Evolutionary conservation across 1,139 yeast species (phyloP).

Genomic region (Keqinozyma sinolaborantium): DNA sequence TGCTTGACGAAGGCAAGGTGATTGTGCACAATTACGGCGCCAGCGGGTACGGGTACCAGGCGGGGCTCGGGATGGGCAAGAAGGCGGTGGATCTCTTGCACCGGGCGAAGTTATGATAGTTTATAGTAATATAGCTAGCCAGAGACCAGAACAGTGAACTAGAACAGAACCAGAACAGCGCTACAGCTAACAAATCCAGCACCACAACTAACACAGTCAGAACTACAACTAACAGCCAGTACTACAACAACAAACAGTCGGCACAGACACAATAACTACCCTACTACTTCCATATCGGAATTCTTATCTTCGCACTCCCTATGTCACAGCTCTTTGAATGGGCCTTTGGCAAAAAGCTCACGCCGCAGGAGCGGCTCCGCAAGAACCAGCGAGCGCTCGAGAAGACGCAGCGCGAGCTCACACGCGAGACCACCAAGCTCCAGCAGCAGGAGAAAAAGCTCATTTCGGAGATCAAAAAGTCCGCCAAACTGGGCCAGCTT

Average conservation of each 20-base stretch:
- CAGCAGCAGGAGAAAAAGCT: slow-evolving; percentile 91
- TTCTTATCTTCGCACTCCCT: slow-evolving; percentile 1
- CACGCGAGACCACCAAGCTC: slow-evolving; percentile 79
- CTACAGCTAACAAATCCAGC: no score
- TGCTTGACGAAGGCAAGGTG: slow-evolving; percentile 6
- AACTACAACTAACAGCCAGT: no score
- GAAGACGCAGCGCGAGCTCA: slow-evolving; percentile 88
- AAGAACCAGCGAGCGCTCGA: slow-evolving; percentile 95
- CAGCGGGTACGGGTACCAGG: slow-evolving; percentile 73
- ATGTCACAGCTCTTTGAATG: slow-evolving; percentile 73
- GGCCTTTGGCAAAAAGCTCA: slow-evolving; percentile 91
- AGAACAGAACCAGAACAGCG: no score
- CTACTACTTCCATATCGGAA: no score
- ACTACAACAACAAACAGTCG: no score
- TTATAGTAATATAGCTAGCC: no score
- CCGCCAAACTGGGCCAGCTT: slow-evolving; percentile 87
- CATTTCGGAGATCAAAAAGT: slow-evolving; percentile 78
- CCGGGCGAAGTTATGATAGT: background rate
- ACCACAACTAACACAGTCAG: no score
- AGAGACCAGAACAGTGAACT: no score
- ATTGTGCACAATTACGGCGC: slow-evolving; percentile 70
- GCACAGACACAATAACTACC: no score
- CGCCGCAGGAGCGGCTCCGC: slow-evolving; percentile 93
- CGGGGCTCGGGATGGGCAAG: slow-evolving; percentile 65
- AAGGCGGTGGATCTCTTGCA: slow-evolving; percentile 7